Percentiles rank a stretch among this genome's conserved stretches.
Conservation (phyloP, 257 asterid genomes). For the Capsicum baccatum region DNA sequence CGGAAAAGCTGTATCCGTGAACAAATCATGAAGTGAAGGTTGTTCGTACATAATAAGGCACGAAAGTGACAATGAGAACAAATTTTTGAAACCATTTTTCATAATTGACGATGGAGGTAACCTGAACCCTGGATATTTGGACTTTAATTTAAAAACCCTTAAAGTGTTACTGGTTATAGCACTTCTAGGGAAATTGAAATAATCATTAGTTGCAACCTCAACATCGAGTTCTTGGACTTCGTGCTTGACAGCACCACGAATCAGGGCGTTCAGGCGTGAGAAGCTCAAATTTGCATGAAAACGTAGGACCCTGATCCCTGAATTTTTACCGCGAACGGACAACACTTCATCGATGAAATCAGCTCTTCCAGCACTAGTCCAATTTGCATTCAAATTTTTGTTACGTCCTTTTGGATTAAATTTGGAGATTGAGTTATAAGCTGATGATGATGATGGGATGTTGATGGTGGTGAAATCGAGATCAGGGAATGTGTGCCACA, state of each 20-base stretch:
- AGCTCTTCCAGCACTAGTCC: constrained; percentile 36
- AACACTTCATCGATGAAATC: constrained; percentile 61
- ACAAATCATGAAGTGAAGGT: constrained; percentile 56
- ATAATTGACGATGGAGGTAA: constrained; percentile 66
- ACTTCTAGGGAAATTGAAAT: constrained; percentile 72
- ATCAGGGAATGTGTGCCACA: constrained; percentile 80
- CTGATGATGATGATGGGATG: background rate
- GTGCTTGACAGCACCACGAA: constrained; percentile 65
- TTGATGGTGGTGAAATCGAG: constrained; percentile 70
- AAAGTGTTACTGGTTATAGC: constrained; percentile 50
- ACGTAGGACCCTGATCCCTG: constrained; percentile 57
- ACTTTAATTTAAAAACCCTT: constrained; percentile 56
- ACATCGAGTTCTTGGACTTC: constrained; percentile 74
- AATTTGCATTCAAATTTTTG: constrained; percentile 31
- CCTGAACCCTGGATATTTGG: constrained; percentile 70
- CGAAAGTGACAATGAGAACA: constrained; percentile 57
- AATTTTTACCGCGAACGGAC: constrained; percentile 45
- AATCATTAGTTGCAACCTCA: constrained; percentile 69
- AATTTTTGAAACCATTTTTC: constrained; percentile 60
- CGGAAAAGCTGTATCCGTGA: constrained; percentile 72
- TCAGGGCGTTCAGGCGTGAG: constrained; percentile 51
- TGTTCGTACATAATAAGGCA: constrained; percentile 51
- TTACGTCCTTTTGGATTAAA: constrained; percentile 26
- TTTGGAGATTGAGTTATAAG: constrained; percentile 11
- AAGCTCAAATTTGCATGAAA: constrained; percentile 61